A percentile compares a stretch with the other conserved stretches of the same genome.
Evolutionary conservation across 2,329 filamentous ascomycete species (phyloP).

Genomic region (Periglandula ipomoeae): DNA sequence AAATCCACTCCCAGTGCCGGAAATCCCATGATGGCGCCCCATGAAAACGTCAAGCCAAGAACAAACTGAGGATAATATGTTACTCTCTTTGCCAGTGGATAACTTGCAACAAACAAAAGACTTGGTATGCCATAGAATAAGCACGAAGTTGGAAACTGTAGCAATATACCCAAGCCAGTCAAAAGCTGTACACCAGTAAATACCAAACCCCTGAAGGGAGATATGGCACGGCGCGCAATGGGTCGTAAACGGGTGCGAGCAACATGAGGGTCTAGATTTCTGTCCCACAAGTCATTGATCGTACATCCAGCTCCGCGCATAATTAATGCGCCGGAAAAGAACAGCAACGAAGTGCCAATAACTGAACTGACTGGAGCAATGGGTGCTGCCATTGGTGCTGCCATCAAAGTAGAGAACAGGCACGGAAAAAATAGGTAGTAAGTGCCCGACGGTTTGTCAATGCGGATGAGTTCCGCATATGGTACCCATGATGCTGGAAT

Average conservation of each 20-base stretch:
- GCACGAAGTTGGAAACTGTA: conserved; percentile 67
- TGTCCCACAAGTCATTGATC: conserved; percentile 87
- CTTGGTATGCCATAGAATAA: conserved; percentile 72
- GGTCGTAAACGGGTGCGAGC: conserved; percentile 67
- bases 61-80: conserved; percentile 83
- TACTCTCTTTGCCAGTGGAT: conserved; percentile 76
- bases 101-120: conserved; percentile 61
- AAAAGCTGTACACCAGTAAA: conserved; percentile 70
- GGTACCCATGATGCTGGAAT: conserved; percentile 65
- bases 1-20: conserved; percentile 72
- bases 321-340: conserved; percentile 67
- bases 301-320: conserved; percentile 85
- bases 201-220: conserved; percentile 58
- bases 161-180: conserved; percentile 60
- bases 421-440: conserved; percentile 84
- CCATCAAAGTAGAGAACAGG: conserved; percentile 73
- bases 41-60: conserved; percentile 76
- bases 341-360: conserved; percentile 56
- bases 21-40: conserved; percentile 83
- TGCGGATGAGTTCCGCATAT: conserved; percentile 71
- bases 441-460: conserved; percentile 74
- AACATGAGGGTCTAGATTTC: conserved; percentile 76
- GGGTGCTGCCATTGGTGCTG: conserved; percentile 58
- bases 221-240: conserved; percentile 70
- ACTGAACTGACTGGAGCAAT: conserved; percentile 52